These are phyloP conservation scores for Candida pini DNA, from an alignment of 805 yeast genomes.

Conservation along the genomic window DNA sequence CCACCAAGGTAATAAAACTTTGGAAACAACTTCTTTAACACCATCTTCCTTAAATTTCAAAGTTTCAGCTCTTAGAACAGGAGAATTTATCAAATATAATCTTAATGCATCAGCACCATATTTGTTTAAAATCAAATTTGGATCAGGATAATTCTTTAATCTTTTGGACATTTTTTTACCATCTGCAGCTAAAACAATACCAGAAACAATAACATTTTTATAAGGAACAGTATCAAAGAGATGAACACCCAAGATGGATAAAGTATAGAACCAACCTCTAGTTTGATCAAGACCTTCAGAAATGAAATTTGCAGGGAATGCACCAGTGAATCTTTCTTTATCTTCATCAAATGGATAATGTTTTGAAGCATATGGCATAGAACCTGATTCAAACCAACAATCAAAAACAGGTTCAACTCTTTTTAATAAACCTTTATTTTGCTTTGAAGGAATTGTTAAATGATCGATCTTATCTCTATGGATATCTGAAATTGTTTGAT, in stretches of 20 bases:
- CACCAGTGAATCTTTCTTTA: constrained; percentile 57
- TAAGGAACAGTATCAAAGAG: constrained; percentile 89
- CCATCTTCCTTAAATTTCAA: constrained; percentile 98
- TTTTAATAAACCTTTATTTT: constrained; percentile 81
- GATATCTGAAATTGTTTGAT: constrained; percentile 72
- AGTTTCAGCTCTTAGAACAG: constrained; percentile 94
- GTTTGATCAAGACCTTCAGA: constrained; percentile 99
- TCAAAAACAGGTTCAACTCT: constrained; percentile 98
- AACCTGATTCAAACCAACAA: constrained; percentile 99
- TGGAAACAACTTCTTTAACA: constrained; percentile 94
- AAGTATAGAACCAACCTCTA: constrained; percentile 99
- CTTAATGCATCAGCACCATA: constrained; percentile 99
- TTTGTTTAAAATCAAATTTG: constrained; percentile 68
- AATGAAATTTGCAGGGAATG: constrained; percentile 96
- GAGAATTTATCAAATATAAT: constrained; percentile 92
- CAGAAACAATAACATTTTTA: constrained; percentile 91
- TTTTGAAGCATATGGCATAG: constrained; percentile 96
- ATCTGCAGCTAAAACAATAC: constrained; percentile 95
- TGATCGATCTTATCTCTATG: constrained; percentile 92
- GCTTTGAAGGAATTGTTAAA: constrained; percentile 86
- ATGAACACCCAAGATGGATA: constrained; percentile 93
- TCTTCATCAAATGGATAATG: constrained; percentile 94
- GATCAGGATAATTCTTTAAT: constrained; percentile 97
- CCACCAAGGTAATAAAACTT: constrained; percentile 98
- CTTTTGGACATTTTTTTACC: constrained; percentile 99